A percentile compares a stretch with the other conserved stretches of the same genome.
phyloP scores from a whole-genome alignment of 441 rosid species.

The Adansonia madagascariensis region DNA sequence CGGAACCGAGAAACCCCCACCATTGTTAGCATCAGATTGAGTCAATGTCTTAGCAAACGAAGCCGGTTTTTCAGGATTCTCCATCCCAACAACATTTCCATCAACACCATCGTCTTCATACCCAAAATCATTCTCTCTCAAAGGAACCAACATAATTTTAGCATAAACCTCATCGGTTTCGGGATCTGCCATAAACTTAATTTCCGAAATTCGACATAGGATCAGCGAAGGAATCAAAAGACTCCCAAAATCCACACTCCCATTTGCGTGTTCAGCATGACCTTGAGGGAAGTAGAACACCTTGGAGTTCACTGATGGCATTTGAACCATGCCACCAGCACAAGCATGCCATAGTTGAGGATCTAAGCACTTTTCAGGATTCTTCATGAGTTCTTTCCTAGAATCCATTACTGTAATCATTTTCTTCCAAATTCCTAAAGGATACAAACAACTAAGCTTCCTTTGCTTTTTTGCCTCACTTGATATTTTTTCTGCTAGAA shows the following conservation, averaged over 20 bases:
- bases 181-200: constrained; percentile 81
- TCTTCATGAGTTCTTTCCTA: constrained; percentile 46
- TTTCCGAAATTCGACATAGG: constrained; percentile 64
- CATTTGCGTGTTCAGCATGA: constrained; percentile 84
- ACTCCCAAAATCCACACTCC: constrained; percentile 58
- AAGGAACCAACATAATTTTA: constrained; percentile 63
- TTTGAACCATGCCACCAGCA: constrained; percentile 94
- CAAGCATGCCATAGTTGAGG: constrained; percentile 98
- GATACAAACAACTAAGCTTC: background rate
- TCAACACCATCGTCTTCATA: constrained; percentile 39
- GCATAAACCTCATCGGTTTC: constrained; percentile 92
- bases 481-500: constrained; percentile 26
- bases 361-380: constrained; percentile 72
- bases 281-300: constrained; percentile 96
- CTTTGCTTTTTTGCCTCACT: constrained; percentile 16
- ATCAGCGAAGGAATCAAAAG: constrained; percentile 56
- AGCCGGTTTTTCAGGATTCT: constrained; percentile 65
- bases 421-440: constrained; percentile 8
- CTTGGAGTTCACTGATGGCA: constrained; percentile 75
- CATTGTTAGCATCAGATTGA: constrained; percentile 95
- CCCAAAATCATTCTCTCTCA: constrained; percentile 45
- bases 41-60: constrained; percentile 95
- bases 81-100: constrained; percentile 35
- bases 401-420: constrained; percentile 56
- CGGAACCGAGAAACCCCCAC: constrained; percentile 98